These are phyloP conservation scores for Brettanomyces nanus DNA, from an alignment of 805 yeast species.

Conservation along the genomic window DNA sequence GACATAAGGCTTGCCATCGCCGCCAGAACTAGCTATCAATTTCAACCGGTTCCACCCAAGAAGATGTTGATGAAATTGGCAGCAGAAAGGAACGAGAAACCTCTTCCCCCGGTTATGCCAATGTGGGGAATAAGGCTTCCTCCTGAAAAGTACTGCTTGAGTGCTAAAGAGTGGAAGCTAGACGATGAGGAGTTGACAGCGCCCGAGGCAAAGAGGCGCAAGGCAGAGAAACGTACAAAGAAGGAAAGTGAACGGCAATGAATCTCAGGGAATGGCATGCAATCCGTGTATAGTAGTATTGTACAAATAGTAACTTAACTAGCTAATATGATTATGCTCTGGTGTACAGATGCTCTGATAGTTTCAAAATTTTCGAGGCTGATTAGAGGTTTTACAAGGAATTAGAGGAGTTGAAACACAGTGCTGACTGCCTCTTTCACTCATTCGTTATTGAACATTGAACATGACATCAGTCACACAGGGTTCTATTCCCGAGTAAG, in stretches of 20 bases:
- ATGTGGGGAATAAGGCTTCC: slow-evolving; percentile 91
- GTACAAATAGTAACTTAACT: too few relatives aligned
- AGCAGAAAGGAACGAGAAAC: slow-evolving; percentile 80
- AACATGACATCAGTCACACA: slow-evolving; percentile 39
- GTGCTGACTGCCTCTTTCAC: background rate
- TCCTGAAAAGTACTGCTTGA: slow-evolving; percentile 93
- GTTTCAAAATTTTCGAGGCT: too few relatives aligned
- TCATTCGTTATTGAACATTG: too few relatives aligned
- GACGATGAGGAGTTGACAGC: slow-evolving; percentile 4
- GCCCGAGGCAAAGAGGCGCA: background rate
- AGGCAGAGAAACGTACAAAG: background rate
- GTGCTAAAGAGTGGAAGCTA: slow-evolving; percentile 67
- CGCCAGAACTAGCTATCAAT: slow-evolving; percentile 90
- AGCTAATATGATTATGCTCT: too few relatives aligned
- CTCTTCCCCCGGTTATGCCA: slow-evolving; percentile 86
- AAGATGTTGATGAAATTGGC: slow-evolving; percentile 87
- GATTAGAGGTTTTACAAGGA: too few relatives aligned
- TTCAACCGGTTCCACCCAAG: slow-evolving; percentile 93
- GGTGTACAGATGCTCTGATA: too few relatives aligned
- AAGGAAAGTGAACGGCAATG: background rate
- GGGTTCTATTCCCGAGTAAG: slow-evolving; percentile 58
- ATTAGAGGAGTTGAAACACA: too few relatives aligned
- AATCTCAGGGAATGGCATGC: background rate
- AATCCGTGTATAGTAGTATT: too few relatives aligned
- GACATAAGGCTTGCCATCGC: slow-evolving; percentile 90